Evolutionary conservation across 2,329 filamentous ascomycete genomes (phyloP).

Genomic region (Shiraia bambusicola): DNA sequence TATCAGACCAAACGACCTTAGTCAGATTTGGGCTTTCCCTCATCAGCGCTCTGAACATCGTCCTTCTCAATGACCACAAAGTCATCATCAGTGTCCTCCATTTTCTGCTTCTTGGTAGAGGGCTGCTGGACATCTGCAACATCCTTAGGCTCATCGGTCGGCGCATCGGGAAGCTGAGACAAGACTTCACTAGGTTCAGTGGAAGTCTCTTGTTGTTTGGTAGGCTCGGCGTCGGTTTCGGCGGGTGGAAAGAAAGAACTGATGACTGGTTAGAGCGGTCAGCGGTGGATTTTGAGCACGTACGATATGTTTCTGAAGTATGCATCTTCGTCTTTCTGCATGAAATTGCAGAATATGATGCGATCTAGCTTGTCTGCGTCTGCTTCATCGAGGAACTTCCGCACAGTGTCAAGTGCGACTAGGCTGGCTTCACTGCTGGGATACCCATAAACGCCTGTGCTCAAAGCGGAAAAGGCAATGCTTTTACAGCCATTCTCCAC

Average conservation of each 20-base stretch:
- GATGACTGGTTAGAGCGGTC: conserved; percentile 5
- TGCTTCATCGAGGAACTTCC: conserved; percentile 55
- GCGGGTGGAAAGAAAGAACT: conserved; percentile 43
- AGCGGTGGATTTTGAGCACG: conserved; percentile 42
- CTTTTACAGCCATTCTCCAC: conserved; percentile 65
- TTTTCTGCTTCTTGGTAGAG: conserved; percentile 52
- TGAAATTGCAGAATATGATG: conserved; percentile 84
- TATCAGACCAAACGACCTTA: too few relatives aligned
- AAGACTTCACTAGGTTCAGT: conserved; percentile 39
- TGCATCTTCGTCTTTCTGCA: conserved; percentile 71
- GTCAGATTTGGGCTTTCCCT: conserved; percentile 18
- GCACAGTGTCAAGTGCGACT: conserved; percentile 66
- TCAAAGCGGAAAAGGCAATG: conserved; percentile 81
- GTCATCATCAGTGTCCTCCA: conserved; percentile 33
- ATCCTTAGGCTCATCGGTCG: conserved; percentile 49
- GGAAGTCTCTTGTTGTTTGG: conserved; percentile 24
- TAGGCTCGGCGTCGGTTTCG: conserved; percentile 11
- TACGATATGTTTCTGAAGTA: conserved; percentile 75
- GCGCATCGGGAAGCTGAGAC: conserved; percentile 51
- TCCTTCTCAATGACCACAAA: conserved; percentile 37
- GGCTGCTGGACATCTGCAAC: conserved; percentile 42
- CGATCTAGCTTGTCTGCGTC: conserved; percentile 60
- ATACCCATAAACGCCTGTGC: conserved; percentile 89
- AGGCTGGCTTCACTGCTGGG: conserved; percentile 71
- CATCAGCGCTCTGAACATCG: conserved; percentile 12